Evolutionary conservation across 2,329 filamentous ascomycete species (phyloP).

Genomic region (Fusarium brachygibbosum): DNA sequence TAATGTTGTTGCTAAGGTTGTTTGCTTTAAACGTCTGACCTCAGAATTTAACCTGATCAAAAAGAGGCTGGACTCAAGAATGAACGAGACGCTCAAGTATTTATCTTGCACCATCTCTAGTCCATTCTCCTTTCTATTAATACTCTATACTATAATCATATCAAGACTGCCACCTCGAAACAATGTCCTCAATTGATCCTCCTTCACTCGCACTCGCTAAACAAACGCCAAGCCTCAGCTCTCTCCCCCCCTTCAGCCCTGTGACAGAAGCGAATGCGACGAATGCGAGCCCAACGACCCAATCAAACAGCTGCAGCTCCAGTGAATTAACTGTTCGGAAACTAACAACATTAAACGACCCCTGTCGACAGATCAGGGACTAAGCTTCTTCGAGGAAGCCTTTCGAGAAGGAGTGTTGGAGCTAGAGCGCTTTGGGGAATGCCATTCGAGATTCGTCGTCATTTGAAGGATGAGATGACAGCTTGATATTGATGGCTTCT

Average conservation of each 20-base stretch:
- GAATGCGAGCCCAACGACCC: slow-evolving; percentile 22
- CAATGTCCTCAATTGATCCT: background rate
- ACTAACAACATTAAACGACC: slow-evolving; percentile 19
- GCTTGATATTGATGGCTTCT: slow-evolving; percentile 18
- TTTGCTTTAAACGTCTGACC: slow-evolving; percentile 6
- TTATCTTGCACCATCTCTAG: background rate
- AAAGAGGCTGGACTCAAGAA: background rate
- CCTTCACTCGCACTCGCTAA: slow-evolving; percentile 26
- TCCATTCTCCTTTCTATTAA: background rate
- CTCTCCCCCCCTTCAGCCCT: slow-evolving; percentile 27
- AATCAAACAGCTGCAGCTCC: slow-evolving; percentile 11
- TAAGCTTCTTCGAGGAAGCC: background rate
- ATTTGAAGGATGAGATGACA: slow-evolving; percentile 25
- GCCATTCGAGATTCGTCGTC: slow-evolving; percentile 32
- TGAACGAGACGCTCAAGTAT: background rate
- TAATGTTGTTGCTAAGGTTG: background rate
- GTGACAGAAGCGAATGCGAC: slow-evolving; percentile 5
- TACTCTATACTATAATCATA: too few species aligned
- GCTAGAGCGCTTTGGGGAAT: slow-evolving; percentile 26
- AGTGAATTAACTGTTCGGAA: slow-evolving; percentile 20
- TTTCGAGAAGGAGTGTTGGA: slow-evolving; percentile 7
- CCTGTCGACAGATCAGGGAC: background rate
- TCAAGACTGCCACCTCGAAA: background rate
- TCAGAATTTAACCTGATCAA: background rate
- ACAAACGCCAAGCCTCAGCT: slow-evolving; percentile 14